These are phyloP conservation scores for Huntiella abstrusa DNA, from an alignment of 2,329 filamentous ascomycete genomes.

Conservation along the genomic window DNA sequence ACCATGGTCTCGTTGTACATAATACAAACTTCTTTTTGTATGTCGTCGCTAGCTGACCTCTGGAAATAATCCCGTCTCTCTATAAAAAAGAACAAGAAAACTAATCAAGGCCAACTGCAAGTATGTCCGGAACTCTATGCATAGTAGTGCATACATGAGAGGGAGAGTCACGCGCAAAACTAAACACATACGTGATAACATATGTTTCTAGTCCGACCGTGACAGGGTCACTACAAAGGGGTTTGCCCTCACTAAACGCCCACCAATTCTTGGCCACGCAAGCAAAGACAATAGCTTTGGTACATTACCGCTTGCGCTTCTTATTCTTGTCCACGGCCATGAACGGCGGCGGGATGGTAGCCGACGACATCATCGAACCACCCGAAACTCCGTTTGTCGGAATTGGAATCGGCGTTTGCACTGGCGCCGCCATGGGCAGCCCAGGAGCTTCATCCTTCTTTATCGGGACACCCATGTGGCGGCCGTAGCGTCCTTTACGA, in stretches of 20 bases:
- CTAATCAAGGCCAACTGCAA: no score
- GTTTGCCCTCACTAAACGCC: no score
- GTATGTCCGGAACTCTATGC: no score
- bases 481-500: slow-evolving; percentile 77
- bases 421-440: slow-evolving; percentile 17
- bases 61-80: no score
- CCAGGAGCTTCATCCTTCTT: slow-evolving; percentile 33
- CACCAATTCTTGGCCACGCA: no score
- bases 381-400: slow-evolving; percentile 7
- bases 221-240: no score
- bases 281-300: not conserved
- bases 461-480: slow-evolving; percentile 50
- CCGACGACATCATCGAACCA: slow-evolving; percentile 23
- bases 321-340: slow-evolving; percentile 34
- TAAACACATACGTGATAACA: no score
- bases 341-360: slow-evolving; percentile 22
- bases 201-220: no score
- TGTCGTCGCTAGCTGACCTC: no score
- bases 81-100: no score
- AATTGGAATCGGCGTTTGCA: slow-evolving; percentile 9
- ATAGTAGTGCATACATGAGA: no score
- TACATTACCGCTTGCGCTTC: slow-evolving; percentile 38
- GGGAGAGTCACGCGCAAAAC: no score
- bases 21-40: slow-evolving; percentile 3
- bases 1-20: not conserved